A percentile compares a stretch with the other conserved stretches of the same genome.
phyloP scores from a whole-genome alignment of 768 basidiomycete species.

The Collybia sp. region DNA sequence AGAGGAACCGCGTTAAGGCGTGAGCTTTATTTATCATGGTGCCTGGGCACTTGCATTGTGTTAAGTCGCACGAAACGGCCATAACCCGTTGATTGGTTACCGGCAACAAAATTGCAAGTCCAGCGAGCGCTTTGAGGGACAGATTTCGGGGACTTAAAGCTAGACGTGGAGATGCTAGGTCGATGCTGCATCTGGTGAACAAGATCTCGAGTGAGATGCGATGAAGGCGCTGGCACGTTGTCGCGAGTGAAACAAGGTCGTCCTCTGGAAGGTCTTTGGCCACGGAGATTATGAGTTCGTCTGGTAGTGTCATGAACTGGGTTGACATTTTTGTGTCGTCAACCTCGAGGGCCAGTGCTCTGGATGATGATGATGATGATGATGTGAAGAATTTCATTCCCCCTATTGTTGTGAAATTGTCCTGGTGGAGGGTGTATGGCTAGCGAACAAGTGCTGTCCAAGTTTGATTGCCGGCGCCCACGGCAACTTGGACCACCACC shows the following conservation, averaged over 20 bases:
- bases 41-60: background rate
- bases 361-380: background rate
- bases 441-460: too few species aligned
- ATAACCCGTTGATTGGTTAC: background rate
- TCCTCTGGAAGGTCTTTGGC: background rate
- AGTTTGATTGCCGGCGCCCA: too few species aligned
- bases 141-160: background rate
- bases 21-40: conserved; percentile 1
- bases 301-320: background rate
- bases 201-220: background rate
- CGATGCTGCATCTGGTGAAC: background rate
- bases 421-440: too few species aligned
- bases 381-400: background rate
- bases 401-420: background rate
- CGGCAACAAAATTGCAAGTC: background rate
- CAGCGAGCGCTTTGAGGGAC: background rate
- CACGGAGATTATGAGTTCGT: background rate
- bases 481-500: too few species aligned
- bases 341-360: background rate
- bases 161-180: background rate
- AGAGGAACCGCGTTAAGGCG: background rate
- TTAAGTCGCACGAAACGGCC: conserved; percentile 1
- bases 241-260: background rate
- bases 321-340: too few species aligned
- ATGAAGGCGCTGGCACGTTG: background rate